Evolutionary conservation across 805 yeast species (phyloP).

Genomic region (Saturnispora dispora): DNA sequence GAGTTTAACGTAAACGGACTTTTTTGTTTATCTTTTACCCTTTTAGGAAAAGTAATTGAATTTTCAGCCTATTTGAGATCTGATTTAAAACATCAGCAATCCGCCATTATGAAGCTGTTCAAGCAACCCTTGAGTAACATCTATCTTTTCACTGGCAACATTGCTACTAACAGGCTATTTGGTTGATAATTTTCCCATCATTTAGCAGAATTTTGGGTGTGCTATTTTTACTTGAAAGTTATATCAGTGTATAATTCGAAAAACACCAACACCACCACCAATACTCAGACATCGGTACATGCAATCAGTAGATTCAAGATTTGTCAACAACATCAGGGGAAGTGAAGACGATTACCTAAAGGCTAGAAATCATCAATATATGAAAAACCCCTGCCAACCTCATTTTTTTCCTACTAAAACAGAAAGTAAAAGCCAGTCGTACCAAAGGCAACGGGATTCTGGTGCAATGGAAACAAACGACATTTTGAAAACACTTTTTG

Average conservation of each 20-base stretch:
- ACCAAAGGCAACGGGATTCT: neutral
- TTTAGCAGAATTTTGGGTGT: neutral
- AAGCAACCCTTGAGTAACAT: too few species aligned
- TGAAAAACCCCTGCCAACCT: slow-evolving; percentile 1
- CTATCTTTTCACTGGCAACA: neutral
- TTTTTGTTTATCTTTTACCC: neutral
- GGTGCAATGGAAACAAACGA: neutral
- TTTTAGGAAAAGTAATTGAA: slow-evolving; percentile 1
- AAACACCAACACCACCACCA: neutral
- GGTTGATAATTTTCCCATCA: neutral
- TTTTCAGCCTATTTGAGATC: neutral
- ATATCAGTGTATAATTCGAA: neutral
- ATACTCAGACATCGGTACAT: neutral
- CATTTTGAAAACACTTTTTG: slow-evolving; percentile 39
- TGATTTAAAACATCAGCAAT: neutral
- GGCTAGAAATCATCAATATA: neutral
- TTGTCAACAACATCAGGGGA: neutral
- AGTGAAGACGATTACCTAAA: neutral
- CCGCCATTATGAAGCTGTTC: neutral
- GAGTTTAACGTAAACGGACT: neutral
- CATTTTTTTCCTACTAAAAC: neutral
- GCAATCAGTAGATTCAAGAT: neutral
- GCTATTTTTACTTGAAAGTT: neutral
- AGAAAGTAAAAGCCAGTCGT: neutral
- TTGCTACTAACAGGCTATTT: too few species aligned